phyloP scores from a whole-genome alignment of 331 rosid species.

The Arachis monticola region DNA sequence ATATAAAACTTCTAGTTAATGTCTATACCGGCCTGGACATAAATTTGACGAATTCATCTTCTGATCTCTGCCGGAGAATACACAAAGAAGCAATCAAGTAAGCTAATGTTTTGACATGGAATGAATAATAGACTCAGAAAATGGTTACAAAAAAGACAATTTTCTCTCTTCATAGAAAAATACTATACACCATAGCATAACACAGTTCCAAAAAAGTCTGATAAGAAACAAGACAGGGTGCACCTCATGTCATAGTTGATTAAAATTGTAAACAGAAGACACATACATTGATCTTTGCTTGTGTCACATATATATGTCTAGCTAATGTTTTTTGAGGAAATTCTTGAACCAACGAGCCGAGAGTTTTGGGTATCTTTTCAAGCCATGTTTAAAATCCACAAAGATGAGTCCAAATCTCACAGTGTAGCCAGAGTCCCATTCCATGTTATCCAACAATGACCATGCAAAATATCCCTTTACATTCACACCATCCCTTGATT shows the following conservation, averaged over 20 bases:
- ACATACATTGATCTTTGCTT: not conserved
- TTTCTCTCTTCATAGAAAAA: too few species aligned
- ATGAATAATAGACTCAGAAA: too few species aligned
- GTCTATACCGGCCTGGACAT: not conserved
- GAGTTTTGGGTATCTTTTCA: slow-evolving; percentile 55
- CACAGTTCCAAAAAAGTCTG: not conserved
- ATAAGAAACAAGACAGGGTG: not conserved
- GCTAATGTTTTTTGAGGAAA: slow-evolving; percentile 40
- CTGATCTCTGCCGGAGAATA: not conserved
- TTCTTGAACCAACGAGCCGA: slow-evolving; percentile 59
- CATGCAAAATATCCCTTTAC: slow-evolving; percentile 66
- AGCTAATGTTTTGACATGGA: too few species aligned
- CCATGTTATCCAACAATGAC: slow-evolving; percentile 64
- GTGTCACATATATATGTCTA: not conserved
- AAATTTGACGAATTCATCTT: not conserved
- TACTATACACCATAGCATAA: too few species aligned
- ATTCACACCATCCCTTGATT: slow-evolving; percentile 52
- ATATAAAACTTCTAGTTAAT: not conserved
- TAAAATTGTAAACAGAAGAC: too few species aligned
- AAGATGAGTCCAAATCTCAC: slow-evolving; percentile 58
- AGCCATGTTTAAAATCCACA: slow-evolving; percentile 50
- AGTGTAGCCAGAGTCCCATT: slow-evolving; percentile 57
- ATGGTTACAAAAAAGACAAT: too few species aligned
- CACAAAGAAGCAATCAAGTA: too few species aligned
- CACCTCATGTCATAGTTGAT: not conserved